Base-by-base conservation (phyloP, 2,329 filamentous ascomycete species). In the Pseudogymnoascus sp. region DNA sequence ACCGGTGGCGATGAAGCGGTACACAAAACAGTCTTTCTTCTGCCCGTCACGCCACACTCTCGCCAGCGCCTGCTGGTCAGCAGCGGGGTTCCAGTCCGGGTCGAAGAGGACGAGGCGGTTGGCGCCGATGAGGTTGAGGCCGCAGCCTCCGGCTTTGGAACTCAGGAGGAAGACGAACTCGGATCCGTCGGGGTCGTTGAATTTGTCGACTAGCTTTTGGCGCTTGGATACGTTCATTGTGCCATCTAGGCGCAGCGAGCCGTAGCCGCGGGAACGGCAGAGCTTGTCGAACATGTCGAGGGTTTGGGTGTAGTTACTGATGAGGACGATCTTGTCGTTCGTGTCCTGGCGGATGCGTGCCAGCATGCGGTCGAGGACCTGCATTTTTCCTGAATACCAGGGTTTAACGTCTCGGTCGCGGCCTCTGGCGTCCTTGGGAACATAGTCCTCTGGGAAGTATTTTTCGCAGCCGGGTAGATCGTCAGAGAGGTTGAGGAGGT, bases 1-100 rank as follows among this genome's bases (percentile, higher is more conserved):
- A 3, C 94, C 94, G 0, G 95, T 97, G 0, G 92, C 90, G 70
- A 99, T 99, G 77, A 99, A 99, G n/a, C 94, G 90, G 75, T 99
- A 99, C 13, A 99, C 94, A 70, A 99, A 99, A 72, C 94, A 99
- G 71, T 99, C 94, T 73, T 99, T 99, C 81, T 95, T 97, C 75
- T 99, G 94, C 0, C 94, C 94, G 70, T 99, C 94, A 80, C 94
- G 90, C 94, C 94, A 99, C 17, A 99, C 94, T 79, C 94, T 90
- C 36, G 94, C 94, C 31, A 99, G 83, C 3, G 94, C 94, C 77
- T 99, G 94, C 74, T 99, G 94, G 71, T 99, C 94, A 0, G 94
- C 92, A 3, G 94, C 94, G 0, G 94, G 94, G 70, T 99, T 99
- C 94, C 94, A 99, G 75, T 94, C 90, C 0, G 94, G 94, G 68